Conservation (phyloP, 108 stramenopile genomes). For the Chaetoceros tenuissimus region DNA sequence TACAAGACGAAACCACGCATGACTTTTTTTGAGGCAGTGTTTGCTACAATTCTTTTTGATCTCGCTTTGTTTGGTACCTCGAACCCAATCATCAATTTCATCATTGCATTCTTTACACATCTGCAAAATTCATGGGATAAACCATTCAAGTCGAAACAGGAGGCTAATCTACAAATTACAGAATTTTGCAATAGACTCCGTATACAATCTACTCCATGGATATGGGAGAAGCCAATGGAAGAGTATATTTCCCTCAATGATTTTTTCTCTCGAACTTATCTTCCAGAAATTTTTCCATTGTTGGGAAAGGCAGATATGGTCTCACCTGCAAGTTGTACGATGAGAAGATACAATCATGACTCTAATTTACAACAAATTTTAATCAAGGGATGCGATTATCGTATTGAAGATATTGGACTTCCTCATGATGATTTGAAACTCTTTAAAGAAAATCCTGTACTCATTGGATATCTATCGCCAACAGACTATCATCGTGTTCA, state of each 20-base stretch:
- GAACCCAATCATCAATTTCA: constrained; percentile 22
- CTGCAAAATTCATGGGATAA: constrained; percentile 38
- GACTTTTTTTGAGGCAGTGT: constrained; percentile 35
- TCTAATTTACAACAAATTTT: constrained; percentile 15
- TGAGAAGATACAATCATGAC: constrained; percentile 14
- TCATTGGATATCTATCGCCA: constrained; percentile 26
- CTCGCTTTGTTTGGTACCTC: constrained; percentile 32
- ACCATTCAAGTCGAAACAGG: constrained; percentile 9
- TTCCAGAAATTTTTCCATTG: constrained; percentile 8
- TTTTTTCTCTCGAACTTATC: constrained; percentile 31
- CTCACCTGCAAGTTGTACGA: constrained; percentile 27
- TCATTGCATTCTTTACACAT: constrained; percentile 23
- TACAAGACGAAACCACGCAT: constrained; percentile 22
- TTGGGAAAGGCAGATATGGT: constrained; percentile 15
- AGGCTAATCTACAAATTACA: constrained; percentile 9
- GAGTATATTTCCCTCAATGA: constrained; percentile 30
- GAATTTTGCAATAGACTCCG: constrained; percentile 23
- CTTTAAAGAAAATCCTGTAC: constrained; percentile 17
- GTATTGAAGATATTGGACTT: constrained; percentile 19
- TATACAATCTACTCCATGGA: constrained; percentile 27
- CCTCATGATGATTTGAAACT: constrained; percentile 15
- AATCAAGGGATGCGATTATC: constrained; percentile 34
- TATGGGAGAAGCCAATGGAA: constrained; percentile 18
- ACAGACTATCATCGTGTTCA: constrained; percentile 38
- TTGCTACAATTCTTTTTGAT: constrained; percentile 36